Evolutionary conservation across 2,329 filamentous ascomycete genomes (phyloP).

Genomic region (Fonsecaea erecta): DNA sequence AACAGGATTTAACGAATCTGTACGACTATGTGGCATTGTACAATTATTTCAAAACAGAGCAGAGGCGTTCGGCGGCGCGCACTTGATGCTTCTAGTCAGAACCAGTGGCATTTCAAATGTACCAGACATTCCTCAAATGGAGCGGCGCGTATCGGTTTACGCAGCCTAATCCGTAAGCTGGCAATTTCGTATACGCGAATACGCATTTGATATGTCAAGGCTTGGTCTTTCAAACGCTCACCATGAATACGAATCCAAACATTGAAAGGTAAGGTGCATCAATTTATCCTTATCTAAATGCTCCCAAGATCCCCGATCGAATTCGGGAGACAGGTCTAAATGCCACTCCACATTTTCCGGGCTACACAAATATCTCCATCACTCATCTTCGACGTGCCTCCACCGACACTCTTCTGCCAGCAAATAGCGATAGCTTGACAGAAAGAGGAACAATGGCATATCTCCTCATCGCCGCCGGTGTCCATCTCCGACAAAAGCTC

Average conservation of each 20-base stretch:
- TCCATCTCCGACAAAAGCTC: slow-evolving; percentile 17
- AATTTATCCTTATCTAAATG: not conserved
- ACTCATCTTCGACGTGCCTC: not conserved
- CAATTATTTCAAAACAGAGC: not conserved
- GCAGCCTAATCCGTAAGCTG: not conserved
- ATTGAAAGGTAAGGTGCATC: not conserved
- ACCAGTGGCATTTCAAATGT: not conserved
- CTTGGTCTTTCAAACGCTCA: not conserved
- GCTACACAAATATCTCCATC: not conserved
- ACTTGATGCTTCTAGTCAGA: not conserved
- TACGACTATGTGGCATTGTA: slow-evolving; percentile 1
- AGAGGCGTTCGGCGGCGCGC: not conserved
- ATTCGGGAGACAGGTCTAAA: not conserved
- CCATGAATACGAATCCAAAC: not conserved
- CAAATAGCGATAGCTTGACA: not conserved
- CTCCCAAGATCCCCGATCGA: not conserved
- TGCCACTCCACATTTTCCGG: not conserved
- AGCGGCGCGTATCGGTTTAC: not conserved
- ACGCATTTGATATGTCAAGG: not conserved
- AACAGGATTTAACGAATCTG: slow-evolving; percentile 1
- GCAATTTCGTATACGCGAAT: not conserved
- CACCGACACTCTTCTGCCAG: not conserved
- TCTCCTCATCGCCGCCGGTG: slow-evolving; percentile 42
- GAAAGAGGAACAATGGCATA: slow-evolving; percentile 37
- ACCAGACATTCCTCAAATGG: not conserved